Evolutionary conservation across 1,284 basidiomycete species (phyloP).

Genomic region (Apiotrichum domesticum): DNA sequence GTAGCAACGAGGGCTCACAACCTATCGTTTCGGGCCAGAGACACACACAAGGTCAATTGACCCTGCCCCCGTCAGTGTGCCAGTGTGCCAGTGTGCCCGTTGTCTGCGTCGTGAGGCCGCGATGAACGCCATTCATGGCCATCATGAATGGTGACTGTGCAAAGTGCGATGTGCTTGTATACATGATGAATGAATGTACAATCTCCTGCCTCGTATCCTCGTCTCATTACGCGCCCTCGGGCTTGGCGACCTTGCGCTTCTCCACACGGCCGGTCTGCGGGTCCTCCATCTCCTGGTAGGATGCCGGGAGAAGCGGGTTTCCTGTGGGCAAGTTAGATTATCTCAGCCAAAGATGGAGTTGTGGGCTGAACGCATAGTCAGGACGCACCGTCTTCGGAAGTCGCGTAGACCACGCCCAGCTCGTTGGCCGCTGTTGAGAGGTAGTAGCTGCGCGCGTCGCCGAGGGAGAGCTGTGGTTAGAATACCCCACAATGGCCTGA

Average conservation of each 20-base stretch:
- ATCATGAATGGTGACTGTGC: too few relatives aligned
- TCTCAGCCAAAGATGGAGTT: too few relatives aligned
- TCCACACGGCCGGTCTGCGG: conserved; percentile 43
- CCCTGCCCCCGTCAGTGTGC: too few relatives aligned
- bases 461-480: conserved; percentile 67
- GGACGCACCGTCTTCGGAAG: conserved; percentile 41
- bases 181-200: too few relatives aligned
- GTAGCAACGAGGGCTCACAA: too few relatives aligned
- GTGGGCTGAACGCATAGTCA: not conserved
- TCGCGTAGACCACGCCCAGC: conserved; percentile 57
- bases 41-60: too few relatives aligned
- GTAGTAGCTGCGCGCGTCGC: conserved; percentile 90
- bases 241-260: conserved; percentile 47
- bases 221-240: conserved; percentile 29
- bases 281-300: conserved; percentile 49
- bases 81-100: too few relatives aligned
- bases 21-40: too few relatives aligned
- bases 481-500: not conserved
- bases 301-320: conserved; percentile 42
- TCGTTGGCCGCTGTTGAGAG: conserved; percentile 91
- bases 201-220: too few relatives aligned
- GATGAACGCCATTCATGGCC: too few relatives aligned
- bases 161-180: too few relatives aligned
- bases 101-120: too few relatives aligned
- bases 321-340: conserved; percentile 20